Conservation (phyloP, 2,329 filamentous ascomycete genomes). For the Cladosporium sp. region DNA sequence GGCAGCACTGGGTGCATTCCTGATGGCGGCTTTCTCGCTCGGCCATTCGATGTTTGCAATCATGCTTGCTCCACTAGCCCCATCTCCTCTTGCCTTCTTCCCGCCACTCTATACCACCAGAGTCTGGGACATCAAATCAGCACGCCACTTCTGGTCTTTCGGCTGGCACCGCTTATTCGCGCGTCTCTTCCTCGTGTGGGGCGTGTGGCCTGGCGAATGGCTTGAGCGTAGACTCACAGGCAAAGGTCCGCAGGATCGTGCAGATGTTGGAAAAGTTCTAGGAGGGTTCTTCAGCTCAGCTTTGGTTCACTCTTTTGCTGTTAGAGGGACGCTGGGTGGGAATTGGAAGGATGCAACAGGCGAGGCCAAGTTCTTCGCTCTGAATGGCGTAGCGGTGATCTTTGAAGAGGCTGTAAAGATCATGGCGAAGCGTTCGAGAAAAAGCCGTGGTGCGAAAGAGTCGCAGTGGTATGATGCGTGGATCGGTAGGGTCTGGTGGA, state of each 20-base stretch:
- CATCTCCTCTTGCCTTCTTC: constrained; percentile 47
- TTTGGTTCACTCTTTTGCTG: constrained; percentile 46
- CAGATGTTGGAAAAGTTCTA: constrained; percentile 48
- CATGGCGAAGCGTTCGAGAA: constrained; percentile 28
- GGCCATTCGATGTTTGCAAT: constrained; percentile 48
- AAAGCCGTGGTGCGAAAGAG: constrained; percentile 25
- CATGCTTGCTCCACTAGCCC: constrained; percentile 42
- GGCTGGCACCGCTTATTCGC: constrained; percentile 51
- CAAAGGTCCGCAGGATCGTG: constrained; percentile 39
- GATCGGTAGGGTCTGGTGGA: constrained; percentile 47
- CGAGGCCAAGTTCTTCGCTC: constrained; percentile 38
- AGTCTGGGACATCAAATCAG: constrained; percentile 45
- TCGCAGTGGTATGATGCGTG: constrained; percentile 36
- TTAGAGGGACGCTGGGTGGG: constrained; percentile 44
- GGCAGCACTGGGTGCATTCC: constrained; percentile 45
- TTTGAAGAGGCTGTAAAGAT: constrained; percentile 33
- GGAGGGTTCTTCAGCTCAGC: constrained; percentile 47
- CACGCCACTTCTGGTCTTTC: constrained; percentile 48
- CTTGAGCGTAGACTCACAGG: constrained; percentile 43
- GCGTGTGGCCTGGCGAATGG: constrained; percentile 50
- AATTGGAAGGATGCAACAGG: constrained; percentile 37
- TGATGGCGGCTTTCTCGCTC: constrained; percentile 48
- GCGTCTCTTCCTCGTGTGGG: constrained; percentile 48
- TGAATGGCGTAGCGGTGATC: constrained; percentile 36
- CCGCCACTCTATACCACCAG: constrained; percentile 48